Evolutionary conservation across 2,329 filamentous ascomycete species (phyloP).

Genomic region (Didymellaceae sp.): DNA sequence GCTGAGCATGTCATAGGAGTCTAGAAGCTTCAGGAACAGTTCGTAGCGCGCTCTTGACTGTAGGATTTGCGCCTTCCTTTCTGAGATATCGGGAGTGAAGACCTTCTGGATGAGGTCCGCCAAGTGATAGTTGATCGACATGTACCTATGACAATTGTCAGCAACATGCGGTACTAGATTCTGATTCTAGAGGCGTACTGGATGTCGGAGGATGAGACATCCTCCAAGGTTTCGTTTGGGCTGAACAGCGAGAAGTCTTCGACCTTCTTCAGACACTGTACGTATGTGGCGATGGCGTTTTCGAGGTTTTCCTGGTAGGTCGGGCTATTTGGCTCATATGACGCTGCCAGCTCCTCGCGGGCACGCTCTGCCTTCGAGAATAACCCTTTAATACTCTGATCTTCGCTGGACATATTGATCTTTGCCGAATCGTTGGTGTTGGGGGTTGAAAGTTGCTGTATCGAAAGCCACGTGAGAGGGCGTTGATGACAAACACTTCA

Average conservation of each 20-base stretch:
- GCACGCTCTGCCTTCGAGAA: slow-evolving; percentile 63
- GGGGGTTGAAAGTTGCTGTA: slow-evolving; percentile 1
- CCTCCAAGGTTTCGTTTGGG: slow-evolving; percentile 85
- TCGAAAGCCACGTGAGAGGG: slow-evolving; percentile 34
- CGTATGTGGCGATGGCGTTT: slow-evolving; percentile 72
- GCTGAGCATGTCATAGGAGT: slow-evolving; percentile 77
- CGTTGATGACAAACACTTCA: slow-evolving; percentile 25
- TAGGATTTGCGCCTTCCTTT: slow-evolving; percentile 65
- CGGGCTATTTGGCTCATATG: slow-evolving; percentile 69
- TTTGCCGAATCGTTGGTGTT: neutral
- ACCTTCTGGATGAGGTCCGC: slow-evolving; percentile 80
- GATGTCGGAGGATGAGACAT: slow-evolving; percentile 82
- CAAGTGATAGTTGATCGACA: slow-evolving; percentile 77
- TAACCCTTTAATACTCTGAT: slow-evolving; percentile 62
- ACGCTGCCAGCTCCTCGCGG: slow-evolving; percentile 64
- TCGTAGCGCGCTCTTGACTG: slow-evolving; percentile 76
- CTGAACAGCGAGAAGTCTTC: slow-evolving; percentile 83
- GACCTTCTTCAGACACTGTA: slow-evolving; percentile 73
- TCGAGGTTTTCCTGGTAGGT: slow-evolving; percentile 72
- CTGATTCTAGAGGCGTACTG: slow-evolving; percentile 59
- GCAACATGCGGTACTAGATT: neutral
- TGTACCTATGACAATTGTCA: slow-evolving; percentile 60
- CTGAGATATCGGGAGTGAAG: slow-evolving; percentile 60
- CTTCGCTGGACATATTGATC: slow-evolving; percentile 50
- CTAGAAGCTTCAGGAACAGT: slow-evolving; percentile 75